Evolutionary conservation across 225 moss, liverwort and hornwort genomes (phyloP).

Genomic region (Thuidium tamariscinum): DNA sequence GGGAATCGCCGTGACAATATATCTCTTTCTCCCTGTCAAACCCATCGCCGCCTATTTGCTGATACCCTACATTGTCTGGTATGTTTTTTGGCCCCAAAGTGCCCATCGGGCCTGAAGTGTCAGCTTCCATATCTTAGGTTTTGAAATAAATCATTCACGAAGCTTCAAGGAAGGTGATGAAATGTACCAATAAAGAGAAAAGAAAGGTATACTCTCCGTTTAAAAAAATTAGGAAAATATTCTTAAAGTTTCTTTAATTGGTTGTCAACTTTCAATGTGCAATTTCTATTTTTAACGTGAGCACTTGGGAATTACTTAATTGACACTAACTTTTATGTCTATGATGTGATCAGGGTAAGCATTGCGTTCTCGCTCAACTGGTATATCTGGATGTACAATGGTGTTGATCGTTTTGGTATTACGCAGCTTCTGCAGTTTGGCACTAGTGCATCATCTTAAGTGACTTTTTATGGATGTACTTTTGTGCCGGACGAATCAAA

Average conservation of each 20-base stretch:
- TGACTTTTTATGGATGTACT: neutral
- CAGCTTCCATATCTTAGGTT: neutral
- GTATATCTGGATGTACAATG: conserved; percentile 47
- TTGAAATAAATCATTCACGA: neutral
- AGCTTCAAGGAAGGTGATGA: neutral
- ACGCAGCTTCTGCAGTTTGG: conserved; percentile 6
- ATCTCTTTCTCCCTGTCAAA: conserved; percentile 40
- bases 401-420: neutral
- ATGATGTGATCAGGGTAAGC: conserved; percentile 32
- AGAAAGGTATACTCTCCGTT: neutral
- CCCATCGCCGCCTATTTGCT: conserved; percentile 54
- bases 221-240: neutral
- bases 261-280: neutral
- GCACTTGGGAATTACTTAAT: neutral
- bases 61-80: conserved; percentile 77
- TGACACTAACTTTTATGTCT: neutral
- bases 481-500: neutral
- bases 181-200: neutral
- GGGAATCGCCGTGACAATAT: conserved; percentile 48
- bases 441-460: neutral
- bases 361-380: conserved; percentile 42
- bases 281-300: neutral
- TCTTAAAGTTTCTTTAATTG: neutral
- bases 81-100: neutral
- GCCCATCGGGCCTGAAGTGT: neutral